Evolutionary conservation across 2,329 filamentous ascomycete genomes (phyloP), one percentile per base, ranked within the genome.

Genomic region (Cladosporium sp.): DNA sequence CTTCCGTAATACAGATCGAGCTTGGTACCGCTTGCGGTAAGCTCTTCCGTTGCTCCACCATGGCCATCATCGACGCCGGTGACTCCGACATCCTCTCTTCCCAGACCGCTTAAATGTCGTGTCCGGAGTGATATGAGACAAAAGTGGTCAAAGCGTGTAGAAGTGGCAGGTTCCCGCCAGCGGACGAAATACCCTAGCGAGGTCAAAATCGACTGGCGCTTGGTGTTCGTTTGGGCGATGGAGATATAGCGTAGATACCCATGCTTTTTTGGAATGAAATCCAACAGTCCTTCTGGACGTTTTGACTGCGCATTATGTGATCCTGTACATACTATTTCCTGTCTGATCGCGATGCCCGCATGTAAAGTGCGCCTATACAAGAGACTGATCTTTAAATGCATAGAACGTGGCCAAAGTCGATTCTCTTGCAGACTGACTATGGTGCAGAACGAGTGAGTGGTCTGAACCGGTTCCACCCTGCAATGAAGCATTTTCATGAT

Each of bases 21-120:
- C 86, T 99, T 69, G 94, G 94, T 75, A 97, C 92, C 75, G 92
- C 92, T 71, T 97, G 92, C 83, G 94, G 94, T 84, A 97, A 97
- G 85, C 89, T 99, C 76, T 99, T 96, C 89, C 87, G 92, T 72
- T 96, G 90, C 87, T 93, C 90, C 69, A 96, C 92, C 59, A 59
- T 59, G 57, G 57, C 57, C 49, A 59, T 59, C 42, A 49, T 59
- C 30, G 57, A 59, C 42, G 57, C 57, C 49, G 57, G 57, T 59
- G 57, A 59, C 57, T 59, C 57, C 49, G 57, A 59, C 57, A 99
- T 99, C 80, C 86, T 99, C 72, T 88, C 82, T 80, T 87, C 90
- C 79, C 86, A 87, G 70, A 70, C 75, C 57, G 70, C 73, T 63
- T 79, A 78, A 65, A 64, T 59, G 42, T 28, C 42, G 20, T 28